Evolutionary conservation across 345 rosid species (phyloP), one percentile per base, ranked within the genome.

Genomic region (Salix dunnii): DNA sequence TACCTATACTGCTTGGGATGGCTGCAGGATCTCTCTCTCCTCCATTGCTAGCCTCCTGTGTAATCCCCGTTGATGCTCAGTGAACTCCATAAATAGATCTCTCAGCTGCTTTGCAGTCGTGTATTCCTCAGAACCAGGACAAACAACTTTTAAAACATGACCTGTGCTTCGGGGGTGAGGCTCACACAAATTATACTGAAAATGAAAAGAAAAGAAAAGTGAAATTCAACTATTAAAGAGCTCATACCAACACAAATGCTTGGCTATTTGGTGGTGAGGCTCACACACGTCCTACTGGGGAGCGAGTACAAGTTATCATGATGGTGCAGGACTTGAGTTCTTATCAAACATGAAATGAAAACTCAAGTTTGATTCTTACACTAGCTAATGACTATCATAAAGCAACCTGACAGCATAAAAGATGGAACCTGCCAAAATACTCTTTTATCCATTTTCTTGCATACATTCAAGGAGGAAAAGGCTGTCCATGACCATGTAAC

Each of bases 81-180:
- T 38, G 42, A 86, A 88, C 55, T 82, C 84, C 80, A 77, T 7
- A 53, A 82, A 81, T 33, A 83, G 28, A 71, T 82, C 85, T 62
- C 76, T 82, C 64, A 75, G 60, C 75, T 77, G 67, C 81, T 75
- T 81, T 0, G 84, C 91, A 20, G 31, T 77, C 66, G 33, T 18
- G 65, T 75, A 88, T 69, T 81, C 87, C 46, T 78, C 77, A 1
- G 85, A 79, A 36, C 83, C 89, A 23, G 23, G 51, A 46, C 4
- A 49, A n/a, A 84, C 88, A 20, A 86, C 53, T 76, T 72, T 84
- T 55, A 86, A 35, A 51, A 71, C 87, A 51, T 66, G 40, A 20
- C 46, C 10, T 10, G 12, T 67, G 10, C 30, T 55, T n/a, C 28
- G 49, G 17, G 36, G 48, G 20, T 3, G 55, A 5, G 36, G 36